Evolutionary conservation across 495 filamentous ascomycete genomes (phyloP).

Genomic region (Annulohypoxylon stygium): DNA sequence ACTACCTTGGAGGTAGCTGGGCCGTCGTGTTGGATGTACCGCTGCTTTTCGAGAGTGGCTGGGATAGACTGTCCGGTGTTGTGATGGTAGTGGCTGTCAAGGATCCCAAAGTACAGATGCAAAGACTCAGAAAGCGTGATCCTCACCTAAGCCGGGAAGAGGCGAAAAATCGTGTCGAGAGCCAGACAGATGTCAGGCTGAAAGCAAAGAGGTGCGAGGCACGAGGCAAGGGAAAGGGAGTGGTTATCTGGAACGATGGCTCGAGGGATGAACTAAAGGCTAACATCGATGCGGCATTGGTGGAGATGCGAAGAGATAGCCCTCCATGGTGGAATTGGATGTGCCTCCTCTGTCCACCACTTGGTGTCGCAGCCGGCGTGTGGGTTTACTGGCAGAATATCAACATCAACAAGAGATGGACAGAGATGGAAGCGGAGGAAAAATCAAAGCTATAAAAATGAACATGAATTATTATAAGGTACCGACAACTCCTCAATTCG

Average conservation of each 20-base stretch:
- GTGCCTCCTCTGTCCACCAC: slow-evolving; percentile 77
- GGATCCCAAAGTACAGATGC: slow-evolving; percentile 82
- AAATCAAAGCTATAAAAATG: slow-evolving; percentile 75
- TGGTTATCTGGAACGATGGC: slow-evolving; percentile 90
- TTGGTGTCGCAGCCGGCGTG: slow-evolving; percentile 72
- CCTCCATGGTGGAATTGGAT: slow-evolving; percentile 85
- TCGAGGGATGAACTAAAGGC: slow-evolving; percentile 72
- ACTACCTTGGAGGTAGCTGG: slow-evolving; percentile 80
- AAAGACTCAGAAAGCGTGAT: slow-evolving; percentile 78
- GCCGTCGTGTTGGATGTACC: slow-evolving; percentile 95
- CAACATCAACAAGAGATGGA: slow-evolving; percentile 76
- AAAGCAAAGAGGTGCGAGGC: slow-evolving; percentile 81
- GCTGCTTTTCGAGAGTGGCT: slow-evolving; percentile 85
- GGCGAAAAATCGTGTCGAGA: slow-evolving; percentile 82
- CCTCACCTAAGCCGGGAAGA: slow-evolving; percentile 78
- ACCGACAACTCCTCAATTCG: background rate
- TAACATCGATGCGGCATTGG: slow-evolving; percentile 74
- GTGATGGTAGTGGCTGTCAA: slow-evolving; percentile 87
- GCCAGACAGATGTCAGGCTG: slow-evolving; percentile 84
- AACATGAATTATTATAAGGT: slow-evolving; percentile 35
- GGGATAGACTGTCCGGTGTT: slow-evolving; percentile 82
- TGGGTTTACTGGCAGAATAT: slow-evolving; percentile 78
- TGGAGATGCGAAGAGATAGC: slow-evolving; percentile 69
- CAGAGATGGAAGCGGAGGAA: slow-evolving; percentile 71
- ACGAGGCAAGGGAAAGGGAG: slow-evolving; percentile 71